Base-by-base conservation (phyloP, 192 early-diverging fungal genomes). In the Helicostylum pulchrum region DNA sequence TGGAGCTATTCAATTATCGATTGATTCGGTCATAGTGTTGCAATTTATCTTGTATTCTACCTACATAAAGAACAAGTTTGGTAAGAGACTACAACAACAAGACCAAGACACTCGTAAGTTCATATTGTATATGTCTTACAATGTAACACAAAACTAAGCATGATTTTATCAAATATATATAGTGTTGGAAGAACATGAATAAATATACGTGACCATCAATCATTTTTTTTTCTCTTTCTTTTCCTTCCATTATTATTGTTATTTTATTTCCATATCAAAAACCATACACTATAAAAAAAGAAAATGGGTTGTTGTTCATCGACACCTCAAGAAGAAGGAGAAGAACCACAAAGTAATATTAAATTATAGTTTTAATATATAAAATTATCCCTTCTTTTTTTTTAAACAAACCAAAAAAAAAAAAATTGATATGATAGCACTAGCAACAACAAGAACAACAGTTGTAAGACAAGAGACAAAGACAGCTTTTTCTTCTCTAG, bases 21-120 rank as follows among this genome's bases (percentile, higher is more conserved):
- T 85, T 17, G 83, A 85, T 39, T 64, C 64, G 21, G 32, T 81
- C 20, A 80, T 85, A 19, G 78, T 85, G 14, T 11, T 62, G 0
- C 79, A 85, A 60, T 80, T 78, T 44, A 59, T 85, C n/a, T 62
- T 78, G 10, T 85, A 75, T n/a, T 78, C 78, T n/a, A 31, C 21
- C 21, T 53, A n/a, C 20, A 53, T 67, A 14, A 53, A 66, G 53
- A 66, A 51, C 14, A 74, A 39, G 64, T 64, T 5, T 39, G 6
- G 9, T 5, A 39, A 39, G 9, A 39, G 30, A 10, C 11, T 3
- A 11, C 31, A 14, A 54, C 15, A 54, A 31, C 26, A 31, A 55
- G 50, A 26, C 30, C 9, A 32, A 55, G 23, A 55, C 36, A 20
- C 5, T 49, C 3, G 48, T 49, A 20, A 49, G 15, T 20, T 49